Evolutionary conservation across 306 rosid genomes (phyloP).

Genomic region (Begonia masoniana): DNA sequence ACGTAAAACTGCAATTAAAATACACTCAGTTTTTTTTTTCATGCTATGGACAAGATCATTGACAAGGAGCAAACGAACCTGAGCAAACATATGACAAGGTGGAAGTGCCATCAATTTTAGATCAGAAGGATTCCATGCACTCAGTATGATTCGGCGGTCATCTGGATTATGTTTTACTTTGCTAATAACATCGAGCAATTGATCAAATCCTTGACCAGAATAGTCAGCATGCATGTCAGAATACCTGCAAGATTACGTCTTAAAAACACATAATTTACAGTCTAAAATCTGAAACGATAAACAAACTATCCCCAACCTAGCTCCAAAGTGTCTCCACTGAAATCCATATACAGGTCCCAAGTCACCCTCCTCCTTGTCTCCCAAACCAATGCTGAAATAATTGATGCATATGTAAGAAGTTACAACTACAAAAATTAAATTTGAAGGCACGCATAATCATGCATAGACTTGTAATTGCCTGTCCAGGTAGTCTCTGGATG

Average conservation of each 20-base stretch:
- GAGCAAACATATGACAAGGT: conserved; percentile 94
- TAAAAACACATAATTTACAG: background rate
- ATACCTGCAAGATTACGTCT: conserved; percentile 36
- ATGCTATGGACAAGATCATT: no score
- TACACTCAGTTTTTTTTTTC: no score
- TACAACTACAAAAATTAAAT: conserved; percentile 3
- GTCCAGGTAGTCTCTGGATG: conserved; percentile 89
- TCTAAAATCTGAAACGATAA: background rate
- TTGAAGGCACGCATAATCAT: background rate
- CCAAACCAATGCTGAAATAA: conserved; percentile 63
- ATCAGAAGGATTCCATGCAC: conserved; percentile 95
- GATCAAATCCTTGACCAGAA: conserved; percentile 87
- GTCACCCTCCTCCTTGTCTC: conserved; percentile 85
- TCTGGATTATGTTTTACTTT: conserved; percentile 75
- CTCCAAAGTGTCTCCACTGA: conserved; percentile 98
- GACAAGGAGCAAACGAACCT: conserved; percentile 28
- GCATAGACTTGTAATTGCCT: conserved; percentile 33
- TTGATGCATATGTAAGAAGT: conserved; percentile 1
- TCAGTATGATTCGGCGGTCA: conserved; percentile 79
- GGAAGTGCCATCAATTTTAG: conserved; percentile 95
- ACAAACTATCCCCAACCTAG: conserved; percentile 44
- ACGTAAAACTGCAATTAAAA: conserved; percentile 62
- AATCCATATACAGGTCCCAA: conserved; percentile 96
- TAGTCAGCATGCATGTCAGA: conserved; percentile 87
- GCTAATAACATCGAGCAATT: conserved; percentile 73